Evolutionary conservation across 2,329 filamentous ascomycete species (phyloP), one percentile per base, ranked within the genome.

Genomic region (Colletotrichum tabaci): DNA sequence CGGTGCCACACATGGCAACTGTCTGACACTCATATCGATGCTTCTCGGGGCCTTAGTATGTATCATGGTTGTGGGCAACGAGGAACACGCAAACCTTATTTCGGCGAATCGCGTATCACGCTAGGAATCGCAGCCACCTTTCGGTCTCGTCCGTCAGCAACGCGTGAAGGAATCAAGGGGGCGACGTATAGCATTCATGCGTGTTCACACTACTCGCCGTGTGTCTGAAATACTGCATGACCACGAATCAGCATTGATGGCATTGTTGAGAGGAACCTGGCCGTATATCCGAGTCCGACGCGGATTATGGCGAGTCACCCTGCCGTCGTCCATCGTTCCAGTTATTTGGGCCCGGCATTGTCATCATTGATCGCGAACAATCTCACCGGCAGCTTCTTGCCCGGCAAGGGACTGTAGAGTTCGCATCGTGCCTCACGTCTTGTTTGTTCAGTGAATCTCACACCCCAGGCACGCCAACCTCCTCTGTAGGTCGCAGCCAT

Each of bases 141-240:
- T 16, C 15, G 18, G 12, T 35, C 12, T n/a, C 12, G 18, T 38
- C 38, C 16, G 40, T 40, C 55, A 26, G 23, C 6, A 30, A 52
- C 21, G 23, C 50, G 23, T 21, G 10, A 15, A 26, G 49, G 49
- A 26, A 21, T 50, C 21, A 26, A 16, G 21, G 49, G 18, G 21
- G 49, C 49, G 12, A 26, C 5, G 21, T 21, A 49, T 21, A 49
- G 5, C 4, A 49, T n/a, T 47, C 46, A 47, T n/a, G 35, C 13
- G 16, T 18, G 42, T 12, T 15, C 13, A 55, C 52, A 55, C 52
- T 55, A 9, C 30, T 15, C 9, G 30, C 10, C 4, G 52, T 10
- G 52, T 55, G 52, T 55, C 18, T 55, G 35, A 30, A 56, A 21
- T 56, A 15, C 53, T 56, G 53, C 53, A 56, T 18, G 35, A 12